Conservation (phyloP, 2,329 filamentous ascomycete species). For the Colletotrichum falcatum region DNA sequence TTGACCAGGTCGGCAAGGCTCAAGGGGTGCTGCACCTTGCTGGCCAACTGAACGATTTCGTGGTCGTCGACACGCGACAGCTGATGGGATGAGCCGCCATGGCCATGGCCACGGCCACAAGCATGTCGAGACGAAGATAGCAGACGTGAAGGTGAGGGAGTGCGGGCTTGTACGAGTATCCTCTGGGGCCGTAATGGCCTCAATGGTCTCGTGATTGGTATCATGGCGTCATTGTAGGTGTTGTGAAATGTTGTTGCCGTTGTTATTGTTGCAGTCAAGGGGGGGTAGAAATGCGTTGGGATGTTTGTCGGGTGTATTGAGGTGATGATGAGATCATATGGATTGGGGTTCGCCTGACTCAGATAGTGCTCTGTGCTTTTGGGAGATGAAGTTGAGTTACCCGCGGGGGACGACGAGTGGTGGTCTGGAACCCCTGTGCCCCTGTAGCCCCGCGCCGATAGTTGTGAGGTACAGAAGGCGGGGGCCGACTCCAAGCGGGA, state of each 20-base stretch:
- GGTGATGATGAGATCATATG: constrained; percentile 35
- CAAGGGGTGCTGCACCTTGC: constrained; percentile 81
- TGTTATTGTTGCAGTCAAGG: constrained; percentile 15
- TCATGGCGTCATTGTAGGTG: constrained; percentile 61
- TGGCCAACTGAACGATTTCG: constrained; percentile 83
- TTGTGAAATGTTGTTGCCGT: constrained; percentile 5
- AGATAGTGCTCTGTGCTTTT: constrained; percentile 22
- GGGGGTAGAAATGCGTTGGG: not conserved
- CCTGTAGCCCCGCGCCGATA: constrained; percentile 17
- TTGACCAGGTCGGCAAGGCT: constrained; percentile 90
- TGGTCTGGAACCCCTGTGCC: constrained; percentile 16
- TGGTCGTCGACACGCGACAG: constrained; percentile 49
- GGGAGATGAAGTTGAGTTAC: not conserved
- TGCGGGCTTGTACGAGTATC: constrained; percentile 28
- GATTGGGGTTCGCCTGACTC: constrained; percentile 25
- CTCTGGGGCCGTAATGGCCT: constrained; percentile 48
- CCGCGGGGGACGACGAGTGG: not conserved
- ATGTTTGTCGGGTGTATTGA: not conserved
- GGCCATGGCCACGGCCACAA: constrained; percentile 10
- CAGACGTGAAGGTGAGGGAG: constrained; percentile 12
- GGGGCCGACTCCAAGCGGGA: constrained; percentile 30
- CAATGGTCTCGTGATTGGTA: constrained; percentile 53
- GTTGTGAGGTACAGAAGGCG: constrained; percentile 21
- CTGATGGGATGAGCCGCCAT: constrained; percentile 26
- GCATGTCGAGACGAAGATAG: constrained; percentile 44